Conservation (phyloP, 2,329 filamentous ascomycete genomes). For the Fusarium domesticum region DNA sequence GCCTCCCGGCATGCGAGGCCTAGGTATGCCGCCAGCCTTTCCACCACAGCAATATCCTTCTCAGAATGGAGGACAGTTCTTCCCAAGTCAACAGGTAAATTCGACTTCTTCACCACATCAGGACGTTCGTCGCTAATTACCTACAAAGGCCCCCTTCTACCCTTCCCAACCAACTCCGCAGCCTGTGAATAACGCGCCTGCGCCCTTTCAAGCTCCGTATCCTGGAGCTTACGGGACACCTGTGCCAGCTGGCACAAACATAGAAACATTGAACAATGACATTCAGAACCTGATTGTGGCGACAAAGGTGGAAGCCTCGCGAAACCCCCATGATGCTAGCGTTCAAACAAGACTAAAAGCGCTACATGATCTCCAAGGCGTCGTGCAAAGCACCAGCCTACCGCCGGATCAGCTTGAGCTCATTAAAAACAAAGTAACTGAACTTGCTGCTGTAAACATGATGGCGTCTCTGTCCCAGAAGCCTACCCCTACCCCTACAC, state of each 20-base stretch:
- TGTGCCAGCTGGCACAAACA: slow-evolving; percentile 51
- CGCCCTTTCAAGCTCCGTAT: slow-evolving; percentile 43
- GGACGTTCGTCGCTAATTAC: slow-evolving; percentile 6
- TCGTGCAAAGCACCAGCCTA: slow-evolving; percentile 72
- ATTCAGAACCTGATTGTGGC: slow-evolving; percentile 73
- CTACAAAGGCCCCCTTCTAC: slow-evolving; percentile 28
- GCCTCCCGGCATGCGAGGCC: slow-evolving; percentile 53
- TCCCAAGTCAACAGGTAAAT: slow-evolving; percentile 31
- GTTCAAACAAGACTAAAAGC: slow-evolving; percentile 79
- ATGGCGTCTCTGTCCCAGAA: slow-evolving; percentile 46
- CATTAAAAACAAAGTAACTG: slow-evolving; percentile 81
- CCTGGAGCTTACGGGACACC: slow-evolving; percentile 36
- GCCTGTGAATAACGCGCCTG: slow-evolving; percentile 34
- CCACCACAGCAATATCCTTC: slow-evolving; percentile 29
- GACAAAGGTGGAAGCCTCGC: slow-evolving; percentile 70
- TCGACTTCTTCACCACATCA: background rate
- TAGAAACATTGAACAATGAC: slow-evolving; percentile 77
- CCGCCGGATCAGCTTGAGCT: slow-evolving; percentile 77
- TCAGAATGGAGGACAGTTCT: slow-evolving; percentile 32
- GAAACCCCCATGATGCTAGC: slow-evolving; percentile 71
- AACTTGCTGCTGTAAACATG: slow-evolving; percentile 64
- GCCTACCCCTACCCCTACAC: slow-evolving; percentile 40
- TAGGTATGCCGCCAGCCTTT: slow-evolving; percentile 23
- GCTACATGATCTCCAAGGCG: slow-evolving; percentile 74
- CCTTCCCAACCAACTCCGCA: slow-evolving; percentile 41